Conservation (phyloP, 371 early-diverging fungal genomes). For the Actinomucor elegans region DNA sequence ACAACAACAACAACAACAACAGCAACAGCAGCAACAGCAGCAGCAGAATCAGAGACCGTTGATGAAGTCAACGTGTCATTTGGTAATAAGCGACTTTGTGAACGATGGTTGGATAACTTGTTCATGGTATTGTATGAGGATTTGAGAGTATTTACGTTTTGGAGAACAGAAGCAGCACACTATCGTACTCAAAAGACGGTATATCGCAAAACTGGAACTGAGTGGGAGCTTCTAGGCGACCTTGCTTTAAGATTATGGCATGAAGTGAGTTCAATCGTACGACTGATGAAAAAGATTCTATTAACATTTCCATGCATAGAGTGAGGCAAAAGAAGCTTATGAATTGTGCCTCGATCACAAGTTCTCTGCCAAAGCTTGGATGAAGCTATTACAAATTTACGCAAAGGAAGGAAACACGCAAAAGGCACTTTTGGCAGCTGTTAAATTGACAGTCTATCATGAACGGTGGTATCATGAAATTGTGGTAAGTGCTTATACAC, state of each 20-base stretch:
- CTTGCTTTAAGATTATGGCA: constrained; percentile 83
- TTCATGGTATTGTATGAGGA: constrained; percentile 97
- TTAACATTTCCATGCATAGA: constrained; percentile 33
- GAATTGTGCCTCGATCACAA: constrained; percentile 82
- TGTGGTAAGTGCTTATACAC: constrained; percentile 61
- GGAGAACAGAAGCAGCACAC: constrained; percentile 69
- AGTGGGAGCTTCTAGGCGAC: constrained; percentile 96
- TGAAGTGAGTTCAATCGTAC: constrained; percentile 44
- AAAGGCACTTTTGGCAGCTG: constrained; percentile 75
- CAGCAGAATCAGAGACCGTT: background rate
- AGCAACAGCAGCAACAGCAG: background rate
- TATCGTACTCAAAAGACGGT: constrained; percentile 69
- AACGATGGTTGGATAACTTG: constrained; percentile 96
- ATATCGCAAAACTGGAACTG: constrained; percentile 87
- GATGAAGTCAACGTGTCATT: constrained; percentile 24
- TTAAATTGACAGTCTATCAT: constrained; percentile 77
- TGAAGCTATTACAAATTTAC: constrained; percentile 81
- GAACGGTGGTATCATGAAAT: constrained; percentile 85
- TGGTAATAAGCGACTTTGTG: constrained; percentile 94
- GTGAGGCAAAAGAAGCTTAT: constrained; percentile 89
- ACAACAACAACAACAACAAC: background rate
- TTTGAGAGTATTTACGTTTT: constrained; percentile 87
- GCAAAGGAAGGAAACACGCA: constrained; percentile 76
- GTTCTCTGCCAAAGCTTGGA: constrained; percentile 86
- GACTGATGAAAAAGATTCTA: too few relatives aligned